Evolutionary conservation across 2,329 filamentous ascomycete genomes (phyloP).

Genomic region (Exophiala phaeomuriformis): DNA sequence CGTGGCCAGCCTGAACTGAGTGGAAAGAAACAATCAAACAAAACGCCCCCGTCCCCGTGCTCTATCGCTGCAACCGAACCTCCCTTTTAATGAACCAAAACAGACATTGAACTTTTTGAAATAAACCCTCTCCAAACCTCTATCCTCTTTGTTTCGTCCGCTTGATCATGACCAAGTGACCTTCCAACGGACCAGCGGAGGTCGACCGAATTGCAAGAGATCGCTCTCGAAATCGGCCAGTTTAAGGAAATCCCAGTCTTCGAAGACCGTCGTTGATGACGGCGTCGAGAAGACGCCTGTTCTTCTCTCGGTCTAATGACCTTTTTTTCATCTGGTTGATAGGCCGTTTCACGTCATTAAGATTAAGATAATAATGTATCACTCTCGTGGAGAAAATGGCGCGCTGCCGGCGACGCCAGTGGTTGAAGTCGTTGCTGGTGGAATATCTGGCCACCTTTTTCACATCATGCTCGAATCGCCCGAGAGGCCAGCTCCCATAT

Average conservation of each 20-base stretch:
- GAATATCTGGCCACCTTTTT: slow-evolving; percentile 2
- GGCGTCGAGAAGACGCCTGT: not conserved
- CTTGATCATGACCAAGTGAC: not conserved
- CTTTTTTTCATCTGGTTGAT: not conserved
- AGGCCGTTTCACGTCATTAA: slow-evolving; percentile 16
- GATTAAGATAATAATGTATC: slow-evolving; percentile 7
- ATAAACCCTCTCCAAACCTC: not conserved
- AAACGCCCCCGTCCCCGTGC: not conserved
- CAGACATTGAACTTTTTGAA: not conserved
- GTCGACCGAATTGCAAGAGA: not conserved
- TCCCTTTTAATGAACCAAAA: not conserved
- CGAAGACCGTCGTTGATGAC: not conserved
- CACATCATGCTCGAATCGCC: slow-evolving; percentile 26
- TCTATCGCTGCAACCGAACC: not conserved
- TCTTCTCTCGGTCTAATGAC: not conserved
- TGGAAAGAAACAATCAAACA: not conserved
- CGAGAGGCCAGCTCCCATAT: slow-evolving; percentile 43
- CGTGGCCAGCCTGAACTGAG: not conserved
- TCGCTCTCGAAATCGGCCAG: not conserved
- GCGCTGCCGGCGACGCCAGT: slow-evolving; percentile 2
- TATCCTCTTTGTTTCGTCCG: not conserved
- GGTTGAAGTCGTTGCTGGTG: slow-evolving; percentile 3
- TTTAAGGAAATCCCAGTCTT: not conserved
- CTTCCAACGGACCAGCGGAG: not conserved
- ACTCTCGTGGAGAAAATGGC: not conserved